Conservation (phyloP, 768 basidiomycete species). For the Tremella fuciformis region DNA sequence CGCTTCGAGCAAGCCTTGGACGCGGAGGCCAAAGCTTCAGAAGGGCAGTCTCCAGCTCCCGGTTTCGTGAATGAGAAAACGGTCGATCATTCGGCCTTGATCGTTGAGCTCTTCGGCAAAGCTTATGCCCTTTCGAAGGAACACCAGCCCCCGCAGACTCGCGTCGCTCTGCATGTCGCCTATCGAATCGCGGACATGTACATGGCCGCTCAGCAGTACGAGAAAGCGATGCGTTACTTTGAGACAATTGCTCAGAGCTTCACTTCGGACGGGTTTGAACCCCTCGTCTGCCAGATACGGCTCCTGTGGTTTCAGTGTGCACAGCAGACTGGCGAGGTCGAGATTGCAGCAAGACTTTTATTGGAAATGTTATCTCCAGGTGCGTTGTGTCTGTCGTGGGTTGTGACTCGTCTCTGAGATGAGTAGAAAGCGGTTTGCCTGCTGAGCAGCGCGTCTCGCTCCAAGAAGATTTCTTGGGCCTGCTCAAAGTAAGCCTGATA, state of each 20-base stretch:
- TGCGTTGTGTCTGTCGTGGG: conserved; percentile 46
- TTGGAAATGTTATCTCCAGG: conserved; percentile 80
- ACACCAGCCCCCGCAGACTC: conserved; percentile 65
- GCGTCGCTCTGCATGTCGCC: conserved; percentile 85
- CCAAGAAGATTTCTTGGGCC: conserved; percentile 69
- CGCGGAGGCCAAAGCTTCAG: conserved; percentile 55
- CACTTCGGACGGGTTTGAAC: conserved; percentile 75
- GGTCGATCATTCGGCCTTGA: conserved; percentile 77
- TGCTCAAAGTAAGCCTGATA: conserved; percentile 61
- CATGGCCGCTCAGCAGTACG: conserved; percentile 71
- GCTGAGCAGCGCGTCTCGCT: conserved; percentile 50
- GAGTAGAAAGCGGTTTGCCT: conserved; percentile 25
- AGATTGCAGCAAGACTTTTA: conserved; percentile 69
- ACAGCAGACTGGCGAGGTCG: conserved; percentile 71
- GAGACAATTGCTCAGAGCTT: conserved; percentile 88
- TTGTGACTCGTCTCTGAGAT: not conserved
- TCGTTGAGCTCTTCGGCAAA: conserved; percentile 91
- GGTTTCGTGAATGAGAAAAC: conserved; percentile 87
- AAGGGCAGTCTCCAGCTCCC: conserved; percentile 55
- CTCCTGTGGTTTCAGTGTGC: conserved; percentile 79
- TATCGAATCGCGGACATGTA: conserved; percentile 86
- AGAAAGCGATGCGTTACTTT: conserved; percentile 89
- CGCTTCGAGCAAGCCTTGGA: conserved; percentile 64
- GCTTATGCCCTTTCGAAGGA: conserved; percentile 91
- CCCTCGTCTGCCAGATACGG: conserved; percentile 71